Base-by-base conservation (phyloP, 306 rosid genomes). In the Alnus rubra region DNA sequence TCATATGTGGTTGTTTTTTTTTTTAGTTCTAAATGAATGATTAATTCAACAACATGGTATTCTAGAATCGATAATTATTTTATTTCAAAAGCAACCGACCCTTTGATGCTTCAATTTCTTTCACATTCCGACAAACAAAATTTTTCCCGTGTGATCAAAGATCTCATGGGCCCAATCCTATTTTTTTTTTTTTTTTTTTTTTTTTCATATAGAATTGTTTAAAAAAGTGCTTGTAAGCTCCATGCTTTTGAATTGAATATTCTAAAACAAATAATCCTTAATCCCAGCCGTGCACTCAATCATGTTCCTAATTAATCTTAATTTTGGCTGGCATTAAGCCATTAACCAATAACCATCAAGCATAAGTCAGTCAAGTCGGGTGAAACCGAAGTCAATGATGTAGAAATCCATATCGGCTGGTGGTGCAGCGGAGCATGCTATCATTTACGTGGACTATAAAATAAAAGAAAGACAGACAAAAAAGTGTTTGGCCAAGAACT, bases 101-200 rank as follows among this genome's bases (percentile, higher is more conserved):
- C 58, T 47, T 51, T 30, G 18, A 50, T 58, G 74, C n/a, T 28
- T 39, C 28, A 5, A 5, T 42, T 56, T 54, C 51, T 69, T 75
- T 58, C 72, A 56, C 33, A 56, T 75, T 16, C 82, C 51, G 77
- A 72, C 51, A 65, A 75, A 9, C 13, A 70, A 49, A 60, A 3
- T 62, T 81, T 82, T 82, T 63, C 84, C 74, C 74, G 81, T 79
- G 74, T 51, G 33, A 87, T 78, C 16, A 19, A 81, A 73, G 54
- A 84, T 68, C 80, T 76, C 39, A 69, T 71, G 74, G 74, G 80
- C 44, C 60, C 67, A 12, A 50, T 58, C 39, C 2, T 35, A 28
- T 33, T 16, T 37, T 3, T 1, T 31, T 23, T 16, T 37, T 10
- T 58, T 33, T 14, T 55, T 11, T 45, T 42, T 4, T 42, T 42